phyloP scores from a whole-genome alignment of 2,329 filamentous ascomycete genomes.

The Colletotrichum chlorophyti region DNA sequence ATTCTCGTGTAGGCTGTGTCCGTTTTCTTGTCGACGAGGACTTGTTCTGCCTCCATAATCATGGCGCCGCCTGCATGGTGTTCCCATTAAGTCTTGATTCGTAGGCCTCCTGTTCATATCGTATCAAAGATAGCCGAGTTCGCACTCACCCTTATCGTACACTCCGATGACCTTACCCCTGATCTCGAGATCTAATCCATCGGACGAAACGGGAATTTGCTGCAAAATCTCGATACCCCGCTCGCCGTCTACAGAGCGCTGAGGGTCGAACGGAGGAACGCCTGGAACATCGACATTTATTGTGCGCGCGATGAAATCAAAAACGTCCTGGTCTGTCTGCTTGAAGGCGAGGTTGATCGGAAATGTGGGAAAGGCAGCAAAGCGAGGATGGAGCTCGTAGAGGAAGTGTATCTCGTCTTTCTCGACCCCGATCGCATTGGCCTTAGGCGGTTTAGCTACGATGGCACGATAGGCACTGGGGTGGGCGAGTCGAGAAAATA shows the following conservation, averaged over 20 bases:
- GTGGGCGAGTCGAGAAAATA: not conserved
- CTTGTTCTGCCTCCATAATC: slow-evolving; percentile 48
- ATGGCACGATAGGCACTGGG: not conserved
- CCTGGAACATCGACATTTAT: slow-evolving; percentile 43
- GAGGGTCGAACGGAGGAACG: slow-evolving; percentile 47
- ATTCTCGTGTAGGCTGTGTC: slow-evolving; percentile 46
- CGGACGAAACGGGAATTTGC: slow-evolving; percentile 42
- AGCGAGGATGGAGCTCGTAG: slow-evolving; percentile 51
- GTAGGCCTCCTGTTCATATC: not conserved
- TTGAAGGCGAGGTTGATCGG: slow-evolving; percentile 53
- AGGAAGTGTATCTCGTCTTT: slow-evolving; percentile 50
- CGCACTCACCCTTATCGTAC: slow-evolving; percentile 49
- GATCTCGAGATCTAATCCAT: slow-evolving; percentile 46
- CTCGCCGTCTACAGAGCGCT: slow-evolving; percentile 49
- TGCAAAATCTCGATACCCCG: slow-evolving; percentile 45
- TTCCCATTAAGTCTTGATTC: no score
- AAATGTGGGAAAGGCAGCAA: slow-evolving; percentile 54
- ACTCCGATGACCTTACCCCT: slow-evolving; percentile 48
- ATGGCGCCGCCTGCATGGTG: slow-evolving; percentile 42
- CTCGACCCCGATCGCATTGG: slow-evolving; percentile 46
- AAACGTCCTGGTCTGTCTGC: slow-evolving; percentile 51
- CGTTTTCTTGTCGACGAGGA: slow-evolving; percentile 46
- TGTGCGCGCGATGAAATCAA: slow-evolving; percentile 46
- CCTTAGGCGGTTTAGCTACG: slow-evolving; percentile 30
- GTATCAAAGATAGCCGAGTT: no score